Percentiles rank a stretch among this genome's conserved stretches.
phyloP scores from a whole-genome alignment of 2,329 filamentous ascomycete species.

The Aphanocladium album region DNA sequence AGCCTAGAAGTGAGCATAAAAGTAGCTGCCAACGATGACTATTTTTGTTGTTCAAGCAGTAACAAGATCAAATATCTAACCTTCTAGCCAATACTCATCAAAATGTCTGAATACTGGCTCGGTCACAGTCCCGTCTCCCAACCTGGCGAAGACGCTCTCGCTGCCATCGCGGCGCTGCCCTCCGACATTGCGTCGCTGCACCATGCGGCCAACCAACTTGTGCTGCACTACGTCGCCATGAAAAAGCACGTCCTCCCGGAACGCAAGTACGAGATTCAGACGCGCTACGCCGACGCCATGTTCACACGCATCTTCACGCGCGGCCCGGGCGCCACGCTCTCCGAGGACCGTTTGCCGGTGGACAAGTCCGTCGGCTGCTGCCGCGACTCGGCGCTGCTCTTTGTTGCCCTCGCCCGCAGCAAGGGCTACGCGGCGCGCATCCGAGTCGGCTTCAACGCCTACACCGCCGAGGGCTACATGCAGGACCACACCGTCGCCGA shows the following conservation, averaged over 20 bases:
- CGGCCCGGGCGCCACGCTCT: not conserved
- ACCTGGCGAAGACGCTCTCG: not conserved
- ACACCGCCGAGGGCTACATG: not conserved
- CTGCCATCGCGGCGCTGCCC: not conserved
- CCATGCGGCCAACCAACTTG: not conserved
- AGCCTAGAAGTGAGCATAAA: not conserved
- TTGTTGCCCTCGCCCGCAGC: not conserved
- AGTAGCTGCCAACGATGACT: not conserved
- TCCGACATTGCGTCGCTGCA: constrained; percentile 5
- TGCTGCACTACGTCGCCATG: constrained; percentile 3
- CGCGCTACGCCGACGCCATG: constrained; percentile 7
- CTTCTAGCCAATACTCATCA: not conserved
- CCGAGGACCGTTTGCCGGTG: not conserved
- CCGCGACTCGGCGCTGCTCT: constrained; percentile 9
- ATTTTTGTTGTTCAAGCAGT: not conserved
- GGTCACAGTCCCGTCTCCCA: constrained; percentile 8
- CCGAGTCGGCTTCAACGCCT: constrained; percentile 8
- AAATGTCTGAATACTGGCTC: not conserved
- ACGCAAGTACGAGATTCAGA: not conserved
- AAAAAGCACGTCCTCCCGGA: not conserved
- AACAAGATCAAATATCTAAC: no score
- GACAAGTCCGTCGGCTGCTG: constrained; percentile 11
- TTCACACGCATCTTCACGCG: not conserved
- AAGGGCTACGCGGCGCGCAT: constrained; percentile 10
- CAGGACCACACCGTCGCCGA: constrained; percentile 13